These are phyloP conservation scores for Pyrus betulifolia DNA, from an alignment of 306 rosid species.

Conservation along the genomic window DNA sequence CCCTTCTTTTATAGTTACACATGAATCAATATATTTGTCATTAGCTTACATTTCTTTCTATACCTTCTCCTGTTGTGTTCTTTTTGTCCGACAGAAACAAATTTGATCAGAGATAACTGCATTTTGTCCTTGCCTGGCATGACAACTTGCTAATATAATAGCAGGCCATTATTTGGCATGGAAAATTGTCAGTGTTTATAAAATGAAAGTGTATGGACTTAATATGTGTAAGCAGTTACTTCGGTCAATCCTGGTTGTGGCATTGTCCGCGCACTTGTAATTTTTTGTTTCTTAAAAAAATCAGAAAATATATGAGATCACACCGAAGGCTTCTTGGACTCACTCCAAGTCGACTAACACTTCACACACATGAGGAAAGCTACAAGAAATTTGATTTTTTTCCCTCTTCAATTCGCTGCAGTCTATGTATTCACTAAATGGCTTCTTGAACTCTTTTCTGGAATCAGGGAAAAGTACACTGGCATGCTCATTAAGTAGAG, in stretches of 20 bases:
- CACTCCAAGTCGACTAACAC: not conserved
- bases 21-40: not conserved
- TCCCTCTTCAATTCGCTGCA: not conserved
- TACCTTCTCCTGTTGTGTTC: not conserved
- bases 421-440: not conserved
- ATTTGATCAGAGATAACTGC: not conserved
- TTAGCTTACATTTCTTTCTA: not conserved
- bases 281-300: not conserved
- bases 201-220: not conserved
- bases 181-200: not conserved
- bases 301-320: not conserved
- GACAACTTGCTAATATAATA: not conserved
- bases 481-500: slow-evolving; percentile 66
- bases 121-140: not conserved
- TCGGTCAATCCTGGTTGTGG: not conserved
- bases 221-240: not conserved
- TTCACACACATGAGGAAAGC: not conserved
- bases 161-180: not conserved
- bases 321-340: not conserved
- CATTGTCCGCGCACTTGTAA: not conserved
- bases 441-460: not conserved
- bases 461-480: slow-evolving; percentile 76
- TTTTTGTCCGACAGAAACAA: not conserved
- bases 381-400: not conserved
- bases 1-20: not conserved